Evolutionary conservation across 805 yeast genomes (phyloP).

Genomic region (Sugiyamaella mastotermitis): DNA sequence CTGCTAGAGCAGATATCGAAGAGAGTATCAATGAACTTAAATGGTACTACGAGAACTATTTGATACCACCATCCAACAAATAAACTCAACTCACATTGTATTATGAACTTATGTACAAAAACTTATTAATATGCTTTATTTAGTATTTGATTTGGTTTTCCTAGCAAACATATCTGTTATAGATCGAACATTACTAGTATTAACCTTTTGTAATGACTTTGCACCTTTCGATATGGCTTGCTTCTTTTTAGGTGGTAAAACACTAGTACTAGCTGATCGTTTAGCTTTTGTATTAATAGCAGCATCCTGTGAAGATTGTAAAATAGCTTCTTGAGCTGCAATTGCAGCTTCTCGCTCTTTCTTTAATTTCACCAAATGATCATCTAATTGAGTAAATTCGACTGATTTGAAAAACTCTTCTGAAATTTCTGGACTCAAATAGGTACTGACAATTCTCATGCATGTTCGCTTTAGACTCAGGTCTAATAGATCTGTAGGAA

Average conservation of each 20-base stretch:
- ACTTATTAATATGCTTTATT: neutral
- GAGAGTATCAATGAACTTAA: constrained; percentile 81
- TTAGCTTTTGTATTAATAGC: constrained; percentile 8
- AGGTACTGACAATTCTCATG: neutral
- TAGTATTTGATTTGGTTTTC: constrained; percentile 5
- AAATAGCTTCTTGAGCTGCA: constrained; percentile 16
- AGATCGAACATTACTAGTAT: constrained; percentile 23
- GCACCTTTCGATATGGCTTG: constrained; percentile 9
- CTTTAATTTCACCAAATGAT: constrained; percentile 15
- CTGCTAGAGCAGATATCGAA: constrained; percentile 81
- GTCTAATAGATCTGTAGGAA: neutral
- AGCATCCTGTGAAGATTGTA: constrained; percentile 9
- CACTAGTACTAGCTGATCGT: constrained; percentile 7
- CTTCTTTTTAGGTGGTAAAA: constrained; percentile 10
- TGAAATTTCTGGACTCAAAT: neutral
- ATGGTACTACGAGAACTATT: constrained; percentile 69
- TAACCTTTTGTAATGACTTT: constrained; percentile 16
- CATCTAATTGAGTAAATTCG: constrained; percentile 22
- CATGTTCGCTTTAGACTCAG: neutral
- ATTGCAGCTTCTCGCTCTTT: constrained; percentile 16
- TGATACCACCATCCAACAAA: constrained; percentile 16
- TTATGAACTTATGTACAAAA: neutral
- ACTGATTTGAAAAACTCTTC: neutral
- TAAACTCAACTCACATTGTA: neutral
- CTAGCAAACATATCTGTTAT: constrained; percentile 30